A percentile compares a stretch with the other conserved stretches of the same genome.
Evolutionary conservation across 768 basidiomycete species (phyloP).

Genomic region (Cyathus striatus): DNA sequence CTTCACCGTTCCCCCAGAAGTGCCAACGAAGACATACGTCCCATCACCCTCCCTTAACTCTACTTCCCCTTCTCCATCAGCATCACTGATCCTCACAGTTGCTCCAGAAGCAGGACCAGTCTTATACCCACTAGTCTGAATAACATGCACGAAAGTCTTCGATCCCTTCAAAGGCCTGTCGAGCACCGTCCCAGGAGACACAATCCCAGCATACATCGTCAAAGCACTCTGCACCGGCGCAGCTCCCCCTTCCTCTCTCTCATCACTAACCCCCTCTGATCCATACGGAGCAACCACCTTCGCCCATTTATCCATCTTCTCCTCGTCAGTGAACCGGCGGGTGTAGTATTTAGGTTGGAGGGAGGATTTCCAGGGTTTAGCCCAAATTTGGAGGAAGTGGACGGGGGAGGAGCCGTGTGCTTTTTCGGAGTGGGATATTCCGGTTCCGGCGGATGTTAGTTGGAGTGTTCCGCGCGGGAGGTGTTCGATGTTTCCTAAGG

Average conservation of each 20-base stretch:
- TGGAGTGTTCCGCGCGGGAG: conserved; percentile 88
- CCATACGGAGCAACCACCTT: conserved; percentile 73
- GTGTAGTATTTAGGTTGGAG: conserved; percentile 84
- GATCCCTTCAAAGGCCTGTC: conserved; percentile 43
- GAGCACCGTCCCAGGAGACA: conserved; percentile 52
- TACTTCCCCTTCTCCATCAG: conserved; percentile 33
- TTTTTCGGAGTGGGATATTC: conserved; percentile 77
- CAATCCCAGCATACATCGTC: conserved; percentile 69
- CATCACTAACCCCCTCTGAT: conserved; percentile 47
- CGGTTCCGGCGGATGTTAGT: conserved; percentile 88
- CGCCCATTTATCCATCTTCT: conserved; percentile 72
- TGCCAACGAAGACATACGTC: conserved; percentile 58
- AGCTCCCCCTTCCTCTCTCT: conserved; percentile 70
- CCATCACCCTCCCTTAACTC: conserved; percentile 86
- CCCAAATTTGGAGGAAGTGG: conserved; percentile 54
- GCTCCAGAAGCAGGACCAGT: conserved; percentile 50
- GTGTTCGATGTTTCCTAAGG: conserved; percentile 87
- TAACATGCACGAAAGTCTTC: conserved; percentile 81
- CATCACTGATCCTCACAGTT: conserved; percentile 41
- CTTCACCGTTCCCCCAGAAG: conserved; percentile 30
- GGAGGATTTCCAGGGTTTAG: conserved; percentile 31
- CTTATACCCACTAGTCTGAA: conserved; percentile 84
- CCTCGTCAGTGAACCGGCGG: conserved; percentile 76
- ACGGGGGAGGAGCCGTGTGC: conserved; percentile 35
- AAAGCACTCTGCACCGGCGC: conserved; percentile 74